Base-by-base conservation (phyloP, 2,329 filamentous ascomycete genomes). In the Trichoderma polysporum region DNA sequence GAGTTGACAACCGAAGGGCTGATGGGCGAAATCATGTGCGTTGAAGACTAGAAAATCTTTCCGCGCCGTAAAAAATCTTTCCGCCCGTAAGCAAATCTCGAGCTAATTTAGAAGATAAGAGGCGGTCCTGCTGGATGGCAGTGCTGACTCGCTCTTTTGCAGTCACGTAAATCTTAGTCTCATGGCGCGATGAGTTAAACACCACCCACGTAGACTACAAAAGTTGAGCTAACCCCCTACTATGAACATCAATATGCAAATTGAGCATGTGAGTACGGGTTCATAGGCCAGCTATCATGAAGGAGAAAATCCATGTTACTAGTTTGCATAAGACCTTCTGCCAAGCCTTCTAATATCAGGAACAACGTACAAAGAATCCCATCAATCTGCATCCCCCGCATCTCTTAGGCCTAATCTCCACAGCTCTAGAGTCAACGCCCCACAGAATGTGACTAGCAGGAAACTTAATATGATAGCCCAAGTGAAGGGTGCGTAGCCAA, bases 51-150 rank as follows among this genome's bases (percentile, higher is more conserved):
- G 31, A 52, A 52, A 62, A 62, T 62, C 59, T 62, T 39, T 52
- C 59, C 59, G 59, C 59, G 47, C 45, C 22, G 1, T 62, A 15
- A 39, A 62, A 62, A 62, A 52, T 52, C 59, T 62, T 62, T 62
- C 47, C 59, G 59, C 47, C 19, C 22, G 47, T 62, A 29, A 62
- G 59, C 33, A 12, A 12, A 37, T 39, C 27, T 15, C 31, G 25
- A 27, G 33, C 59, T 62, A 52, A 39, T 31, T 29, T 50, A 39
- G 59, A 52, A 3, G 50, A 50, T n/a, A 59, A 47, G 57, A 60
- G 57, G 31, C 41, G 41, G 45, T 29, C 13, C 33, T 59, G n/a
- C 17, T 50, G 27, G 25, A 50, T 2, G 15, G 27, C 27, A 53
- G 27, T 29, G 59, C 59, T 52, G 47, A 52, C 59, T 62, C 47